phyloP scores from a whole-genome alignment of 73 alveolate genomes.

The Symbiodinium pilosum region DNA sequence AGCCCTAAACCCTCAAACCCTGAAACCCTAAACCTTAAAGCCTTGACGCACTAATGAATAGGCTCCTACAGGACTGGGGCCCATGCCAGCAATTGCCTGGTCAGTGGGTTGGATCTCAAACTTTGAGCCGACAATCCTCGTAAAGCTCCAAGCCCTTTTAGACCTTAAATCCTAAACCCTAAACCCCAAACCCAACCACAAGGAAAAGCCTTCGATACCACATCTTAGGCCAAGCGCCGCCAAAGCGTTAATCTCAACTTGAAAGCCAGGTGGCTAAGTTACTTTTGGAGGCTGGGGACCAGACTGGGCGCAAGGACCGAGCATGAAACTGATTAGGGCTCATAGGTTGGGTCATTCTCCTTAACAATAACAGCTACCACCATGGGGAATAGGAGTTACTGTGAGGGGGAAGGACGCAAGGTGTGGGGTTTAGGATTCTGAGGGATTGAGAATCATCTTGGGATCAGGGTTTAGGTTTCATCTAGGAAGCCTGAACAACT shows the following conservation, averaged over 20 bases:
- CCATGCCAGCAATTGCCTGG: not conserved
- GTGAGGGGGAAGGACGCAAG: no score
- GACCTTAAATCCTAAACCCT: not conserved
- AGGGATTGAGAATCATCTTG: no score
- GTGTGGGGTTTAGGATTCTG: no score
- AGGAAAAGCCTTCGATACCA: not conserved
- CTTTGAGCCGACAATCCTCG: not conserved
- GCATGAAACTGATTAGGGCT: no score
- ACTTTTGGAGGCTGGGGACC: slow-evolving; percentile 59
- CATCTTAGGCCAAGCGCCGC: not conserved
- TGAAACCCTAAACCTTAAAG: not conserved
- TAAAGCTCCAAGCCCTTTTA: not conserved
- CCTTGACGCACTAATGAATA: not conserved
- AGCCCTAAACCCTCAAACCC: not conserved
- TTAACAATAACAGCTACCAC: no score
- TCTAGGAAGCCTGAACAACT: no score
- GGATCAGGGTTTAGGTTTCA: no score
- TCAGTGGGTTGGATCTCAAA: not conserved
- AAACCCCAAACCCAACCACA: not conserved
- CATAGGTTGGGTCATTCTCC: no score
- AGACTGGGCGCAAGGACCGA: slow-evolving; percentile 79
- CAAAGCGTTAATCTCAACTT: not conserved
- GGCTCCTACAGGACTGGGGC: not conserved
- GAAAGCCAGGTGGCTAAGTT: not conserved
- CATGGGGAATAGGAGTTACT: no score